These are phyloP conservation scores for Ascosphaera acerosa DNA, from an alignment of 2,329 filamentous ascomycete species.

Conservation along the genomic window DNA sequence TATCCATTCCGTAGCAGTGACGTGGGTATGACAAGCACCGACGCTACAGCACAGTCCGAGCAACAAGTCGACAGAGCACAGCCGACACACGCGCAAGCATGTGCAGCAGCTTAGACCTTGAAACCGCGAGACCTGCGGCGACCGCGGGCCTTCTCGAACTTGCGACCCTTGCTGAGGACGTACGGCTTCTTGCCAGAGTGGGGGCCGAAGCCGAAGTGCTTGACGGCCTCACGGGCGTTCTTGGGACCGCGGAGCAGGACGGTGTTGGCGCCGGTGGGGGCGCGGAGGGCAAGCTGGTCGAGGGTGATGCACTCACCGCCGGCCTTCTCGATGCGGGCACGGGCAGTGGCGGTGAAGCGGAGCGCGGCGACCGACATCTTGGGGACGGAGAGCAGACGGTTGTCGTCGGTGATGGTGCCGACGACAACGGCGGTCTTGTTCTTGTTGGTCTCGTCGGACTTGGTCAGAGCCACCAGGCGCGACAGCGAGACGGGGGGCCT, in stretches of 20 bases:
- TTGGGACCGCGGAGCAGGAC: constrained; percentile 92
- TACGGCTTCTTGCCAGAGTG: constrained; percentile 99
- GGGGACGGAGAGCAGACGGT: constrained; percentile 69
- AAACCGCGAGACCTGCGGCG: constrained; percentile 96
- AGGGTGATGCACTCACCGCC: constrained; percentile 90
- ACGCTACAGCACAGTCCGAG: background rate
- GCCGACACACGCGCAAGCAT: no score
- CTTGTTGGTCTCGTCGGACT: constrained; percentile 24
- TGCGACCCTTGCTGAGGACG: constrained; percentile 94
- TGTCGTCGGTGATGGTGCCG: constrained; percentile 93
- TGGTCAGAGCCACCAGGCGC: constrained; percentile 46
- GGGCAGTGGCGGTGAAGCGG: constrained; percentile 87
- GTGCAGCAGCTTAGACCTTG: constrained; percentile 67
- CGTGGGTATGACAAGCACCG: constrained; percentile 1
- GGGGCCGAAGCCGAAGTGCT: constrained; percentile 97
- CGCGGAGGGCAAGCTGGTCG: constrained; percentile 87
- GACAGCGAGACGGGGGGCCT: constrained; percentile 84
- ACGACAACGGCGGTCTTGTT: constrained; percentile 77
- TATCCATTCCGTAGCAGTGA: constrained; percentile 1
- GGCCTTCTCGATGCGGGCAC: constrained; percentile 75
- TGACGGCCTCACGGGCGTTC: constrained; percentile 92
- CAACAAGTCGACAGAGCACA: no score
- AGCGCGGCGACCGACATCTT: constrained; percentile 88
- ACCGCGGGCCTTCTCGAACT: constrained; percentile 98
- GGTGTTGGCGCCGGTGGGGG: constrained; percentile 91